These are phyloP conservation scores for Nakaseomyces delphensis DNA, from an alignment of 1,139 yeast genomes.

Conservation along the genomic window DNA sequence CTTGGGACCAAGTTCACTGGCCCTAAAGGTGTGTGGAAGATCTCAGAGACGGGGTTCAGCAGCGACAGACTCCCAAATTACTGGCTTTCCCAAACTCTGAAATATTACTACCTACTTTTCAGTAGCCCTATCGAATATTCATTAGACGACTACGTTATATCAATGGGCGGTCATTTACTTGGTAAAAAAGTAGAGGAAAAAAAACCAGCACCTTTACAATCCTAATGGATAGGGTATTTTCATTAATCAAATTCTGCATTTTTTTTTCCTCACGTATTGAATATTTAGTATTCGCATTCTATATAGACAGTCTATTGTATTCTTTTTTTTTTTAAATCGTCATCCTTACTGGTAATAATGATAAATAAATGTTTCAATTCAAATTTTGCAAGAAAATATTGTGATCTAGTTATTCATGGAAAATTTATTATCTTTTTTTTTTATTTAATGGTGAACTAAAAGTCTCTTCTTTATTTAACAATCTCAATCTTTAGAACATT, in stretches of 20 bases:
- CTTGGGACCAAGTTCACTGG: slow-evolving; percentile 46
- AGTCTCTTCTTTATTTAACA: too few species aligned
- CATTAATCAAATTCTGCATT: too few species aligned
- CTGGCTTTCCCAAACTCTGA: slow-evolving; percentile 76
- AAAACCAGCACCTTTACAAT: slow-evolving; percentile 10
- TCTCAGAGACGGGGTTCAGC: slow-evolving; percentile 31
- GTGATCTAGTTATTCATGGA: too few species aligned
- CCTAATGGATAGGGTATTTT: too few species aligned
- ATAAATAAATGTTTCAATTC: too few species aligned
- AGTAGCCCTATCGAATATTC: slow-evolving; percentile 51
- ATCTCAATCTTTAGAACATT: neutral
- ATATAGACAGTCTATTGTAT: too few species aligned
- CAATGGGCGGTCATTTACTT: slow-evolving; percentile 78
- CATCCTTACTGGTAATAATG: too few species aligned
- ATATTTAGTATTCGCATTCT: too few species aligned
- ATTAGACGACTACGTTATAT: slow-evolving; percentile 63
- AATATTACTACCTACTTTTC: slow-evolving; percentile 62
- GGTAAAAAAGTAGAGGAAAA: slow-evolving; percentile 10
- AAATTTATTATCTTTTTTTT: too few species aligned
- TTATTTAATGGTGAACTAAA: neutral
- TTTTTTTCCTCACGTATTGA: too few species aligned
- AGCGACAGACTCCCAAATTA: slow-evolving; percentile 43
- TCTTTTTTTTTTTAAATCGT: too few species aligned
- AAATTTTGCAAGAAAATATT: too few species aligned
- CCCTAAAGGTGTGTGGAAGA: slow-evolving; percentile 34